A percentile compares a stretch with the other conserved stretches of the same genome.
Evolutionary conservation across 768 basidiomycete species (phyloP).

Genomic region (Boletus subcaerulescens): DNA sequence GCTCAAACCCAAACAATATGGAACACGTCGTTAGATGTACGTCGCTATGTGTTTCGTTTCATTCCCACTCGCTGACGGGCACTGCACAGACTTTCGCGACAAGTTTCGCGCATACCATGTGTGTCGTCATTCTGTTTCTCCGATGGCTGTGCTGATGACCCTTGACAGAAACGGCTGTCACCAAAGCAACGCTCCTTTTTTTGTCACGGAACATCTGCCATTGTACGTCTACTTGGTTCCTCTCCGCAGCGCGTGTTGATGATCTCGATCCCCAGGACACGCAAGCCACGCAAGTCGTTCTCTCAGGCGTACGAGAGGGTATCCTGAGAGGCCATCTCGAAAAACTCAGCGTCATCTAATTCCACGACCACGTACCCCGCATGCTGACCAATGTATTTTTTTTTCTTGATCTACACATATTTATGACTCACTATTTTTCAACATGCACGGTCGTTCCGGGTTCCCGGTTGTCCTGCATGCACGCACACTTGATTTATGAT

Average conservation of each 20-base stretch:
- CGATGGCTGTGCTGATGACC: background rate
- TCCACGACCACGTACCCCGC: background rate
- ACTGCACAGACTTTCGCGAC: constrained; percentile 58
- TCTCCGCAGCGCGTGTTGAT: background rate
- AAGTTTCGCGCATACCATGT: constrained; percentile 65
- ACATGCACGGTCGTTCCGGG: too few relatives aligned
- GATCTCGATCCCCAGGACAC: constrained; percentile 32
- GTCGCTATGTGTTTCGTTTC: constrained; percentile 17
- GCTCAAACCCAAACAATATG: constrained; percentile 55
- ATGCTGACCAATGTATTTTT: too few relatives aligned
- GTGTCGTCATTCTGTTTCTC: constrained; percentile 18
- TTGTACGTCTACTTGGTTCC: constrained; percentile 41
- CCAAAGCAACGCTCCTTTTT: constrained; percentile 58
- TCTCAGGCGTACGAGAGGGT: constrained; percentile 43
- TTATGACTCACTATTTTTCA: too few relatives aligned
- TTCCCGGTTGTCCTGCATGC: too few relatives aligned
- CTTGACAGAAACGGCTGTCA: constrained; percentile 50
- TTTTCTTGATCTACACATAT: too few relatives aligned
- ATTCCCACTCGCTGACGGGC: background rate
- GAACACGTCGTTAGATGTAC: constrained; percentile 60
- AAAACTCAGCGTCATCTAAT: constrained; percentile 28
- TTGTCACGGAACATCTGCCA: constrained; percentile 68
- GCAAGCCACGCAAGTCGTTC: constrained; percentile 35
- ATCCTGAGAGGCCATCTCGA: constrained; percentile 34
- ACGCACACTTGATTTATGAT: too few relatives aligned